These are phyloP conservation scores for Benincasa hispida DNA, from an alignment of 306 rosid genomes.

Conservation along the genomic window DNA sequence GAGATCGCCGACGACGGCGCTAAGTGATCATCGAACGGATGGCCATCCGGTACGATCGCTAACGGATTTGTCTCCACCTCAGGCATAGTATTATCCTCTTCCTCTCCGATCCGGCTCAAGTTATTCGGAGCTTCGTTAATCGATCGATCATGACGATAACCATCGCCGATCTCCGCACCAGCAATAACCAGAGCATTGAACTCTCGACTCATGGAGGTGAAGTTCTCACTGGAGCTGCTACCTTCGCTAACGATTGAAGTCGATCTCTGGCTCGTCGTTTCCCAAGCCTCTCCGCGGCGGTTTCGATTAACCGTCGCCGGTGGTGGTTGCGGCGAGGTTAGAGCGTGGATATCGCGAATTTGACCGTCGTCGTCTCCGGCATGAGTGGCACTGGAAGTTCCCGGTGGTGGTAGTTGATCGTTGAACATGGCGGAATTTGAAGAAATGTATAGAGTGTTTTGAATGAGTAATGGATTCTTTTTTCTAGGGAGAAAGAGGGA, in stretches of 20 bases:
- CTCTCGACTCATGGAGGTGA: conserved; percentile 78
- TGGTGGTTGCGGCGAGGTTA: conserved; percentile 29
- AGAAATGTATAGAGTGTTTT: neutral
- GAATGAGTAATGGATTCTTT: neutral
- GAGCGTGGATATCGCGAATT: conserved; percentile 77
- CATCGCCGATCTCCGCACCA: conserved; percentile 43
- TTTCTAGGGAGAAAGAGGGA: neutral
- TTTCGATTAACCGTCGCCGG: conserved; percentile 10
- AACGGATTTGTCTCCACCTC: conserved; percentile 57
- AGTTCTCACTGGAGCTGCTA: conserved; percentile 41
- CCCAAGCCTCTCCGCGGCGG: conserved; percentile 48
- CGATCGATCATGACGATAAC: neutral
- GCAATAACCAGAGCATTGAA: conserved; percentile 89
- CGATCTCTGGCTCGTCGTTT: conserved; percentile 42
- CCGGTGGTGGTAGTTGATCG: conserved; percentile 13
- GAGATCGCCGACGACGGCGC: conserved; percentile 21
- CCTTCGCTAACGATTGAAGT: conserved; percentile 47
- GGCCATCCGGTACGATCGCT: conserved; percentile 68
- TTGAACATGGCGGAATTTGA: conserved; percentile 29
- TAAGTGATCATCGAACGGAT: conserved; percentile 12
- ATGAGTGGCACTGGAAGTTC: conserved; percentile 16
- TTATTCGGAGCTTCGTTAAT: conserved; percentile 9
- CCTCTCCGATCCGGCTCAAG: conserved; percentile 77
- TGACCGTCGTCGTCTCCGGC: conserved; percentile 19
- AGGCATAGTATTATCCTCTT: conserved; percentile 19